Base-by-base conservation (phyloP, 176 grass and related monocot species). In the Zizania latifolia region DNA sequence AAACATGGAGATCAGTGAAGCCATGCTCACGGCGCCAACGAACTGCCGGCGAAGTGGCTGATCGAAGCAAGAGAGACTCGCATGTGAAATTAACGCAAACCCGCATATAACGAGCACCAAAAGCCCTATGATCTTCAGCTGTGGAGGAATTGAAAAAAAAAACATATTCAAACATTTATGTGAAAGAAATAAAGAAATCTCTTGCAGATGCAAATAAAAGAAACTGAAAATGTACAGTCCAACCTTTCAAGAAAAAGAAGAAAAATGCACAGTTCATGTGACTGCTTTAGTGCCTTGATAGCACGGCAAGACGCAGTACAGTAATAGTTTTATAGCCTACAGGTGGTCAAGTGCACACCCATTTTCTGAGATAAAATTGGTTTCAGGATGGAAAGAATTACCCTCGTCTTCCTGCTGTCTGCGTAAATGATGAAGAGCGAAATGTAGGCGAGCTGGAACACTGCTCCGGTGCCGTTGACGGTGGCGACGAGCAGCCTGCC, bases 1-100 rank as follows among this genome's bases (percentile, higher is more conserved):
- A 11, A 82, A 97, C 93, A 97, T 97, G 69, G 46, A 97, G 67
- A 90, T 76, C 8, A 89, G 83, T 16, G 89, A 90, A 21, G 66
- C 86, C 19, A 89, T 76, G 48, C 86, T 93, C 0, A 86, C 62
- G 28, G 36, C 77, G 32, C 93, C 93, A 1, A 92, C 74, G 8
- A 97, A 75, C 60, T 73, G 73, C 80, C 88, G 79, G 27, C 93
- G 84, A 2, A n/a, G 13, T 2, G 64, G 75, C 31, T 81, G 80
- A 22, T 88, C 77, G 23, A 97, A 82, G 26, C 46, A 92, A n/a
- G 32, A 12, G 14, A 88, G 8, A 35, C 86, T 92, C 16, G 86
- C 44, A 5, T 70, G 81, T 0, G 55, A 63, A 17, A 90, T 58
- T n/a, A 82, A 41, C 12, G 87, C 71, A 8, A 90, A 90, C 23